These are phyloP conservation scores for Sporothrix brunneoviolacea DNA, from an alignment of 2,329 filamentous ascomycete genomes.

Conservation along the genomic window DNA sequence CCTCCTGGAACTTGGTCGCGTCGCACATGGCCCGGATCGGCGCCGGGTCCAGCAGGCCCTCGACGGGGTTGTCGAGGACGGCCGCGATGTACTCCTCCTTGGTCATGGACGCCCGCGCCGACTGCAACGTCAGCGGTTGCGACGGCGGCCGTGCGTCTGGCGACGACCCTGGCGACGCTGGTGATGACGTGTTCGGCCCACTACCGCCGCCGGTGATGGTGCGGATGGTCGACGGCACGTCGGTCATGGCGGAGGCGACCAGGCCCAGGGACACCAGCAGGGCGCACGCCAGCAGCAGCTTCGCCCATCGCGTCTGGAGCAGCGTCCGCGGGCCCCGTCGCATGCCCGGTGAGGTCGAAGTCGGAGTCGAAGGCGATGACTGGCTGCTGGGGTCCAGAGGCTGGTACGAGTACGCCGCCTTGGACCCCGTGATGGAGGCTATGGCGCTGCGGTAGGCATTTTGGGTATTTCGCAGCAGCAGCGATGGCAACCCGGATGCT, in stretches of 20 bases:
- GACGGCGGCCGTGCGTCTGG: not conserved
- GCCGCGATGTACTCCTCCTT: conserved; percentile 18
- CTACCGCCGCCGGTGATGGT: not conserved
- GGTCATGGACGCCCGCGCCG: not conserved
- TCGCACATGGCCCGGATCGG: conserved; percentile 23
- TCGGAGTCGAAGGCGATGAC: not conserved
- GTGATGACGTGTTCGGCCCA: not conserved
- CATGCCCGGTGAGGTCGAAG: not conserved
- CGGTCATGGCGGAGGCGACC: not conserved
- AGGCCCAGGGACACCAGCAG: too few relatives aligned
- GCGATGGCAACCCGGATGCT: too few relatives aligned
- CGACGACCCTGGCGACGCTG: not conserved
- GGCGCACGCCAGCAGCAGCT: too few relatives aligned
- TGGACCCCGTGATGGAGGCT: too few relatives aligned
- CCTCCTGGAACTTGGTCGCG: conserved; percentile 25
- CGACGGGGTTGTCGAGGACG: conserved; percentile 17
- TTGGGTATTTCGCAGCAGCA: too few relatives aligned
- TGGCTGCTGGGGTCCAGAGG: not conserved
- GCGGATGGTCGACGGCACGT: too few relatives aligned
- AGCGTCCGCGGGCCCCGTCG: not conserved
- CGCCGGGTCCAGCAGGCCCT: conserved; percentile 16
- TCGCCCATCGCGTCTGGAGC: too few relatives aligned
- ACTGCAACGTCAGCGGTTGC: not conserved
- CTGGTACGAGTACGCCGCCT: not conserved
- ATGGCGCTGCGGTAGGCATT: too few relatives aligned